Evolutionary conservation across 1,284 basidiomycete genomes (phyloP), one percentile per base, ranked within the genome.

Genomic region (Cryptococcus sp.): DNA sequence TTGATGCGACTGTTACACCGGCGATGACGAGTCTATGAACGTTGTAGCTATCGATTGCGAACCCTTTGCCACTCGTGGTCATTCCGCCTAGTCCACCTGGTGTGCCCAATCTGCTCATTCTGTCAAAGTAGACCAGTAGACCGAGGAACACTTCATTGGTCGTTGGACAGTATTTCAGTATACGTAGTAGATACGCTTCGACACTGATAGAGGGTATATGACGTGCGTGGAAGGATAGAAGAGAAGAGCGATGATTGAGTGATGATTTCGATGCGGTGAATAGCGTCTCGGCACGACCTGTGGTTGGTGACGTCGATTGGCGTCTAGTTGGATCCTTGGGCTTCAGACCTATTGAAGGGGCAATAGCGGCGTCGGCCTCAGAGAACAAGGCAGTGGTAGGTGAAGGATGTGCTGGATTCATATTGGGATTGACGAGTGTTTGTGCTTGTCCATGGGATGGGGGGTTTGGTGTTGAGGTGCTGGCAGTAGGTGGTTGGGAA

Each of bases 101-200:
- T 0, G 64, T 73, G 19, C 69, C 69, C 37, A 69, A 61, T 50
- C 78, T 70, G 54, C 78, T 80, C 80, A 82, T 82, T 46, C 94
- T 83, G 74, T 98, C 94, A 74, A 98, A 98, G 75, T 98, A 98
- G 45, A 98, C 92, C 50, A 98, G 80, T 42, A 98, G 79, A 39
- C 88, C 85, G 9, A 98, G 80, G 69, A 98, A 98, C 41, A 98
- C 94, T 69, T 98, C 91, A 77, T 98, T 98, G 41, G 93, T 94
- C 2, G 93, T 93, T 2, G 94, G 94, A 72, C 94, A 98, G 73
- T 98, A 98, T 70, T 94, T 97, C 75, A 97, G 84, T 58, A 98
- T 98, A 39, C 94, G 85, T 28, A 94, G 78, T 10, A 98, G 83
- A 70, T 98, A 98, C 3, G 88, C 85, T 73, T 98, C 93, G 65